Evolutionary conservation across 23 red algal genomes (phyloP).

Genomic region (Chondrus crispus): DNA sequence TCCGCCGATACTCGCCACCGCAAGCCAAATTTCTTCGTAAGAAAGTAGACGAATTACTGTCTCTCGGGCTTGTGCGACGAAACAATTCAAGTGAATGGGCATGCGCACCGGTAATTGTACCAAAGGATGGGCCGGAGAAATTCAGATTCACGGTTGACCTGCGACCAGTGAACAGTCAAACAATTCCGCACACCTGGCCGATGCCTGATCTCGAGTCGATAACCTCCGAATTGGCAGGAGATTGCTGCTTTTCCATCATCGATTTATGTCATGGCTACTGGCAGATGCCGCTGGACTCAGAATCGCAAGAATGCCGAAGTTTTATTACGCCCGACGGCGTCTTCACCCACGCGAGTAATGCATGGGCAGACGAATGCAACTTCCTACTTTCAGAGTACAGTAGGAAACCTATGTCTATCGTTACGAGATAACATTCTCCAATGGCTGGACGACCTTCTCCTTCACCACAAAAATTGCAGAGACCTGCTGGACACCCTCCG

Average conservation of each 20-base stretch:
- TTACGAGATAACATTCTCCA: not conserved
- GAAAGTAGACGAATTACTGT: not conserved
- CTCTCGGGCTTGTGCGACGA: not conserved
- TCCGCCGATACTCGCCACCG: not conserved
- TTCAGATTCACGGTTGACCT: constrained; percentile 12
- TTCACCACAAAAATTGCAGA: not conserved
- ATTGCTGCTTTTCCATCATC: not conserved
- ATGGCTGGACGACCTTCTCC: not conserved
- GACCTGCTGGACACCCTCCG: not conserved
- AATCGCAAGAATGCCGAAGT: not conserved
- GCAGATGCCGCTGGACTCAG: not conserved
- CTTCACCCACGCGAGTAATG: not conserved
- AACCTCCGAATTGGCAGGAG: not conserved
- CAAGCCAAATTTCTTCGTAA: not conserved
- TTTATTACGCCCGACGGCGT: not conserved
- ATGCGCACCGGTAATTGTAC: not conserved
- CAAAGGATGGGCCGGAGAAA: not conserved
- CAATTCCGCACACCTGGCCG: not conserved
- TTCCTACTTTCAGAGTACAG: not conserved
- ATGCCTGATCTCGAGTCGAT: not conserved
- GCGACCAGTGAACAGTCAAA: not conserved
- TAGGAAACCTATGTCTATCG: not conserved
- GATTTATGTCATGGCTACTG: constrained; percentile 5
- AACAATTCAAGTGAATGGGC: not conserved
- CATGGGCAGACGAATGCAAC: not conserved